Evolutionary conservation across 768 basidiomycete genomes (phyloP).

Genomic region (Macrocybe gigantea): DNA sequence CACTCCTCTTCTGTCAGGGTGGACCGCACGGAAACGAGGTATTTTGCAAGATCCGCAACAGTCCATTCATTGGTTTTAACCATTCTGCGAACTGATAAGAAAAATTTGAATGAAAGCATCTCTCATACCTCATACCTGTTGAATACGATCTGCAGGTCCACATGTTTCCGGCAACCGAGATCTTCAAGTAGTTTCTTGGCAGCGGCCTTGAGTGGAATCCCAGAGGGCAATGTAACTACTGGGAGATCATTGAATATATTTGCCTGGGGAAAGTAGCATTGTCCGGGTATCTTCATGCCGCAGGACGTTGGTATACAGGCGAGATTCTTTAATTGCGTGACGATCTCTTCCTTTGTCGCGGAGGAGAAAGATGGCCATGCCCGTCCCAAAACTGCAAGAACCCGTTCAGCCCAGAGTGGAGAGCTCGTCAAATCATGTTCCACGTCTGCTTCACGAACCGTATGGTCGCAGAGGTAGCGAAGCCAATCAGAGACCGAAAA

Average conservation of each 20-base stretch:
- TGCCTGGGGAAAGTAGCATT: conserved; percentile 81
- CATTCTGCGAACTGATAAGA: conserved; percentile 46
- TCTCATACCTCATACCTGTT: conserved; percentile 45
- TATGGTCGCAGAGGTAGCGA: conserved; percentile 48
- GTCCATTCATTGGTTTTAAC: conserved; percentile 90
- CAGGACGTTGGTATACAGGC: conserved; percentile 67
- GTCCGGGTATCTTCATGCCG: conserved; percentile 67
- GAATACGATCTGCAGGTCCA: conserved; percentile 92
- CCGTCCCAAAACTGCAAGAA: conserved; percentile 58
- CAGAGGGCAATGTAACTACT: conserved; percentile 67
- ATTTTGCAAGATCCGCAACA: conserved; percentile 76
- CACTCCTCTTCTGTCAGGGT: conserved; percentile 39
- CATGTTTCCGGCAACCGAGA: conserved; percentile 85
- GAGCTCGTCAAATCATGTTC: conserved; percentile 64
- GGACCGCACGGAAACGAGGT: conserved; percentile 78
- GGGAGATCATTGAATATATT: conserved; percentile 89
- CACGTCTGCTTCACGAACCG: conserved; percentile 30
- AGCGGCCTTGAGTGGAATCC: conserved; percentile 53
- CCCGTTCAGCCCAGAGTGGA: conserved; percentile 74
- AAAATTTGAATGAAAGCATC: not conserved
- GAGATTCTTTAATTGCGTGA: conserved; percentile 39
- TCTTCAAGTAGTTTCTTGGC: conserved; percentile 67
- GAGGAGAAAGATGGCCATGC: conserved; percentile 65
- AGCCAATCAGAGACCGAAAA: conserved; percentile 76
- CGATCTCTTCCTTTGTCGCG: conserved; percentile 40